Conservation (phyloP, 768 basidiomycete genomes). For the Mycena rosella region DNA sequence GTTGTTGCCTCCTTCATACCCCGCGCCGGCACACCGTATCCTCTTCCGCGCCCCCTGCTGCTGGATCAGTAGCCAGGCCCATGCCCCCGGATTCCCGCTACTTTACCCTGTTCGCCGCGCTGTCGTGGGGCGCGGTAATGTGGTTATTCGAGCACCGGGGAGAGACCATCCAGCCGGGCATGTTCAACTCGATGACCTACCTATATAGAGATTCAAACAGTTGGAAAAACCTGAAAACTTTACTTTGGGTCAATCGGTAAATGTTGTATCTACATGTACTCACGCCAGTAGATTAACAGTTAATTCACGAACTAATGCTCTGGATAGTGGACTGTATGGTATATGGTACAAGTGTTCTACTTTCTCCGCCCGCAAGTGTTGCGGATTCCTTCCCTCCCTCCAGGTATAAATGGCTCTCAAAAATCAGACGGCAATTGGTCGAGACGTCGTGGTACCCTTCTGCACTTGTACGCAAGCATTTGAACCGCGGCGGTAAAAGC, state of each 20-base stretch:
- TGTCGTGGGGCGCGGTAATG: slow-evolving; percentile 98
- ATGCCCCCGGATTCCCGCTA: slow-evolving; percentile 87
- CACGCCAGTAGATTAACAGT: slow-evolving; percentile 20
- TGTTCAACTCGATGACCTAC: slow-evolving; percentile 97
- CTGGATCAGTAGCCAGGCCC: slow-evolving; percentile 66
- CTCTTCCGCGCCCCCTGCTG: slow-evolving; percentile 54
- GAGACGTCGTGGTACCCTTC: slow-evolving; percentile 63
- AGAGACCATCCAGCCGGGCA: slow-evolving; percentile 95
- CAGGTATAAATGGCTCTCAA: too few species aligned
- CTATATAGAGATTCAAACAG: slow-evolving; percentile 93
- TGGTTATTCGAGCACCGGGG: slow-evolving; percentile 91
- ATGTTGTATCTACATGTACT: background rate
- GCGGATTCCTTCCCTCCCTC: too few species aligned
- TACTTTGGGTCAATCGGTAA: slow-evolving; percentile 87
- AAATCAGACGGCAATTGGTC: slow-evolving; percentile 55
- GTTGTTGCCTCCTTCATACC: slow-evolving; percentile 94
- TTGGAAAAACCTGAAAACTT: slow-evolving; percentile 85
- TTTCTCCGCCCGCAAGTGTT: too few species aligned
- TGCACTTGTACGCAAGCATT: slow-evolving; percentile 82
- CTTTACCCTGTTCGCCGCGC: slow-evolving; percentile 88
- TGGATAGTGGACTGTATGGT: background rate
- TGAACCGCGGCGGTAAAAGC: slow-evolving; percentile 74
- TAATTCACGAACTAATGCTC: slow-evolving; percentile 21
- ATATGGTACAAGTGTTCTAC: background rate
- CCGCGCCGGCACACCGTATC: slow-evolving; percentile 72